Base-by-base conservation (phyloP, 2,329 filamentous ascomycete species). In the Penicillium polonicum region DNA sequence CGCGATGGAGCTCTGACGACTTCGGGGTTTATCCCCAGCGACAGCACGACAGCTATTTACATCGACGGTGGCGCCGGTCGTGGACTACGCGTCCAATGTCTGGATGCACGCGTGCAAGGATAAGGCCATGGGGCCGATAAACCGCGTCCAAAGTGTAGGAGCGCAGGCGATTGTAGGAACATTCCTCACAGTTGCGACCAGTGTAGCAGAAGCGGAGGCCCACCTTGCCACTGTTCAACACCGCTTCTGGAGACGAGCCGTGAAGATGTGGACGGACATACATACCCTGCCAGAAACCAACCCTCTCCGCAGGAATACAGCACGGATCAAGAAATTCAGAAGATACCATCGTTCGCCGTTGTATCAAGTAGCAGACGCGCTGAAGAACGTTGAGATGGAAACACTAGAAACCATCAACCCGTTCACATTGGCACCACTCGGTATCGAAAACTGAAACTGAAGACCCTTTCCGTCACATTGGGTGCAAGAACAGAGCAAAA, bases 1-100 rank as follows among this genome's bases (percentile, higher is more conserved):
- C 19, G 54, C 46, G 43, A 62, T 62, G 50, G 57, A 60, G 54
- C 46, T 61, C n/a, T 33, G 43, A 9, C 36, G 31, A 55, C 33
- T 62, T 17, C 31, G 48, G 1, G 51, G 51, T 1, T 4, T 62
- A 29, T 54, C 54, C 49, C 50, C 48, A 60, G 44, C 62, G 59
- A 53, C 57, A 56, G 45, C 66, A 61, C 55, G 55, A 48, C 50
- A 63, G 43, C 35, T 62, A 17, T 62, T 62, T 13, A 49, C 39
- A 33, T 61, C 62, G 23, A 70, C 57, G 17, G 65, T 69, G 12
- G 57, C 62, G 0, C 64, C 61, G 39, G 60, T 64, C 2, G 60
- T 69, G 5, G 66, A 69, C 38, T 70, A 69, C 33, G 61, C 62
- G 4, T 67, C 61, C 7, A 63, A 60, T 44, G 54, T 69, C 31